phyloP scores from a whole-genome alignment of 202 grass and related monocot species.

The Carex arenaria region DNA sequence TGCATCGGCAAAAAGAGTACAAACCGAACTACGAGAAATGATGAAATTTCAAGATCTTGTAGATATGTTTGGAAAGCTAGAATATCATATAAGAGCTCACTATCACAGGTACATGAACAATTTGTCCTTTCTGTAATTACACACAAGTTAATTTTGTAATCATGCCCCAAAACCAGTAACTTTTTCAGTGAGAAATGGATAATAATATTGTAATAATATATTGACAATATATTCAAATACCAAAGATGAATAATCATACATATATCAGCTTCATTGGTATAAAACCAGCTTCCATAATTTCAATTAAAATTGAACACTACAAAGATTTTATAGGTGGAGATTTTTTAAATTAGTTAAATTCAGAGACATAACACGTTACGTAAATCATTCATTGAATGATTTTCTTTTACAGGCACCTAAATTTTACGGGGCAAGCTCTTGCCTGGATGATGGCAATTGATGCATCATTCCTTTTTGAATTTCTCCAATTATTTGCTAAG shows the following conservation, averaged over 20 bases:
- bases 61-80: slow-evolving; percentile 30
- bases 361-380: background rate
- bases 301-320: background rate
- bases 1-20: slow-evolving; percentile 38
- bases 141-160: background rate
- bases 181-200: too few species aligned
- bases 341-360: background rate
- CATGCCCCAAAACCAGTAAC: background rate
- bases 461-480: slow-evolving; percentile 68
- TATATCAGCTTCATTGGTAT: background rate
- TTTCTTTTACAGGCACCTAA: slow-evolving; percentile 43
- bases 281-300: background rate
- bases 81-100: slow-evolving; percentile 58
- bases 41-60: slow-evolving; percentile 45
- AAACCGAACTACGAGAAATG: slow-evolving; percentile 23
- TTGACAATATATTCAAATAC: background rate
- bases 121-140: background rate
- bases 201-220: too few species aligned
- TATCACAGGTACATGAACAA: slow-evolving; percentile 49
- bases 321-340: background rate
- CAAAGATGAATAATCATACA: background rate
- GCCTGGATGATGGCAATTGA: slow-evolving; percentile 96
- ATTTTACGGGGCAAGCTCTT: slow-evolving; percentile 39
- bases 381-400: background rate
- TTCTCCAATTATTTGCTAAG: slow-evolving; percentile 35